Base-by-base conservation (phyloP, 805 yeast species). In the Lipomyces starkeyi region DNA sequence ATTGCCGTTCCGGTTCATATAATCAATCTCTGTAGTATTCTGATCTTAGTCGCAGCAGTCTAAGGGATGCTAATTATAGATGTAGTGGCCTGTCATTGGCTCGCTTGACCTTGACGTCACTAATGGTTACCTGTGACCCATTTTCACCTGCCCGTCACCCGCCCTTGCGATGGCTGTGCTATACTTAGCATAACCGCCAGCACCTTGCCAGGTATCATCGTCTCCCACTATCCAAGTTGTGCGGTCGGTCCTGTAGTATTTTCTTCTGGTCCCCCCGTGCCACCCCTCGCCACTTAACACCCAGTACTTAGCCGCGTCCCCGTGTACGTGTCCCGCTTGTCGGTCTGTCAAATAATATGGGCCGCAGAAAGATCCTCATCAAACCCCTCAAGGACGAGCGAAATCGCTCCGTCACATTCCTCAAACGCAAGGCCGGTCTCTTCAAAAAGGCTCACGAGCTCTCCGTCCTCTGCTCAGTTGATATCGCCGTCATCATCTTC, bases 281-380 rank as follows among this genome's bases (percentile, higher is more conserved):
- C 11, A n/a, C 14, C 55, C 40, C 22, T 6, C 62, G 5, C 22
- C 14, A 2, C 22, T 54, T 14, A 40, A 11, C 17, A 34, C 22
- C 8, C 52, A 47, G 22, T 58, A 2, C 17, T 43, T 20, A 13
- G 17, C 61, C 60, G 20, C n/a, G 43, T 40, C 49, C 55, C 25
- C 43, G 13, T 17, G 9, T 43, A n/a, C 22, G 49, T 43, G 49
- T n/a, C 49, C 62, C 20, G 22, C 25, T n/a, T 47, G 25, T 29
- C 54, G n/a, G 22, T 47, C 17, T 5, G 22, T 3, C 17, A 25
- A 37, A 54, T 27, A 49, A 47, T 27, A 95, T 94, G 99, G 99
- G 99, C 63, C 89, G 99, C 83, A 90, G 98, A 81, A 95, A 94
- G 79, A 94, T 94, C 72, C 95, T 91, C 70, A 94, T 94, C 74